These are phyloP conservation scores for Testicularia cyperi DNA, from an alignment of 1,284 basidiomycete genomes.

Conservation along the genomic window DNA sequence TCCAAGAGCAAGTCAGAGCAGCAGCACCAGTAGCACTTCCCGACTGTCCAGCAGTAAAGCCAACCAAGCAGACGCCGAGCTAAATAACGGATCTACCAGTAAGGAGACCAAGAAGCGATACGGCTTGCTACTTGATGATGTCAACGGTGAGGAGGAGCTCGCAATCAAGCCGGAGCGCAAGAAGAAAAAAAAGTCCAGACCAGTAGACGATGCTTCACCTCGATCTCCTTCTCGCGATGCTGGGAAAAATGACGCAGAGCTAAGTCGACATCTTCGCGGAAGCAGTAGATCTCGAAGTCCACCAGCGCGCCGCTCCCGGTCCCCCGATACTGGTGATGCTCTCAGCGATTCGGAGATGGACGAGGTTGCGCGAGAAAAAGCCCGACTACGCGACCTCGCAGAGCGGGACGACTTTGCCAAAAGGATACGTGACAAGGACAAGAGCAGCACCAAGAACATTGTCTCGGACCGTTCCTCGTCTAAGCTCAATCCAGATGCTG, in stretches of 20 bases:
- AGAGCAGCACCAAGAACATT: constrained; percentile 82
- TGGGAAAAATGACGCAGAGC: no score
- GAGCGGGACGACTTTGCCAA: constrained; percentile 93
- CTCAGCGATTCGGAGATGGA: constrained; percentile 64
- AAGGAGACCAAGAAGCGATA: constrained; percentile 43
- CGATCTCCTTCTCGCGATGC: no score
- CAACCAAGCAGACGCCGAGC: not conserved
- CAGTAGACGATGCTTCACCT: no score
- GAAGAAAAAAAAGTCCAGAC: constrained; percentile 64
- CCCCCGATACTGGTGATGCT: constrained; percentile 33
- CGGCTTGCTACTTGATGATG: constrained; percentile 43
- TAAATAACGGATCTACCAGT: not conserved
- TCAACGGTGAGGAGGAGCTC: constrained; percentile 37
- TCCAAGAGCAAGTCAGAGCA: constrained; percentile 69
- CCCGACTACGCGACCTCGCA: constrained; percentile 74
- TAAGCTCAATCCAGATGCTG: constrained; percentile 72
- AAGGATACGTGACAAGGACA: constrained; percentile 79
- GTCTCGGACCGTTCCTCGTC: constrained; percentile 77
- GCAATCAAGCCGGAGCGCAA: constrained; percentile 59
- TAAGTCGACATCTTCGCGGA: not conserved
- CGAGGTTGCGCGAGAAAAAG: constrained; percentile 73
- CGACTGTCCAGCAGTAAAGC: not conserved
- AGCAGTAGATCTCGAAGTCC: no score
- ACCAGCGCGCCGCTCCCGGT: not conserved
- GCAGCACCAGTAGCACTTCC: constrained; percentile 64